phyloP scores from a whole-genome alignment of 352 stramenopile species.

The Hyphochytrium catenoides region DNA sequence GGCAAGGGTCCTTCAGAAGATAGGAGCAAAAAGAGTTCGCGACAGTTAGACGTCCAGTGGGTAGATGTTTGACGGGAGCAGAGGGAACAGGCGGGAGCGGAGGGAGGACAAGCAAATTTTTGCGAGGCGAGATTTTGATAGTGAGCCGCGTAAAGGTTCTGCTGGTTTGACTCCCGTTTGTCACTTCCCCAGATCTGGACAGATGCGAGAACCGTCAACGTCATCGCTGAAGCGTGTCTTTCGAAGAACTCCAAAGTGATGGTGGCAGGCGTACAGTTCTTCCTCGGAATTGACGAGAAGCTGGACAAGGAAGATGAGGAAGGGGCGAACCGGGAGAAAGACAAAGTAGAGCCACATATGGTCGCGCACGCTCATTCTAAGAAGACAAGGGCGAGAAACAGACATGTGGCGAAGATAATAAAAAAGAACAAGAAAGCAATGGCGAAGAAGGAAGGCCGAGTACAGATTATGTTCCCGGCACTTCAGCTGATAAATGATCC shows the following conservation, averaged over 20 bases:
- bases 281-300: slow-evolving; percentile 91
- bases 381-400: slow-evolving; percentile 76
- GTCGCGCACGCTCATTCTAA: slow-evolving; percentile 83
- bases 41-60: too few relatives aligned
- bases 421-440: slow-evolving; percentile 68
- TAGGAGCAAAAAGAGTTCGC: too few relatives aligned
- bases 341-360: slow-evolving; percentile 46
- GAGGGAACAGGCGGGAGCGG: too few relatives aligned
- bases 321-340: slow-evolving; percentile 56
- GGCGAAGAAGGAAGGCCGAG: slow-evolving; percentile 36
- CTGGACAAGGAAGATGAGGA: slow-evolving; percentile 80
- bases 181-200: slow-evolving; percentile 83
- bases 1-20: too few relatives aligned
- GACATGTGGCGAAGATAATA: slow-evolving; percentile 57
- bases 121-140: too few relatives aligned
- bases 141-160: too few relatives aligned
- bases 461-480: slow-evolving; percentile 73
- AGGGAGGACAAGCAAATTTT: too few relatives aligned
- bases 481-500: slow-evolving; percentile 95
- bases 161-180: too few relatives aligned
- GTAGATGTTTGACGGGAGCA: too few relatives aligned
- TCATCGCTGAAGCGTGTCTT: slow-evolving; percentile 75
- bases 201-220: slow-evolving; percentile 85
- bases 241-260: slow-evolving; percentile 54
- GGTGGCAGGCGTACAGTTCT: slow-evolving; percentile 85